Conservation (phyloP, 129 eudicot genomes). For the Lactuca saligna region DNA sequence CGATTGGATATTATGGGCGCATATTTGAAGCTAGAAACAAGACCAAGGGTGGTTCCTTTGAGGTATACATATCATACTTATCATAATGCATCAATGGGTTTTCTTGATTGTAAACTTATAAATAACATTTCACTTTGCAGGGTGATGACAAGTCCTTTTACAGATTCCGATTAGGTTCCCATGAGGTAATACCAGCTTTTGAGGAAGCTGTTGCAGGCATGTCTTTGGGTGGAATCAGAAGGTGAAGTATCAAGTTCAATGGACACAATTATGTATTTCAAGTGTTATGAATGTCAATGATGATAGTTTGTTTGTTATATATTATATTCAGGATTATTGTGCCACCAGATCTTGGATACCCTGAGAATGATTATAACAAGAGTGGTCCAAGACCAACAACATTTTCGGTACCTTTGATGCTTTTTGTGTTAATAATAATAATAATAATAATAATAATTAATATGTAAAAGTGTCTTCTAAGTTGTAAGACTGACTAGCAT, state of each 20-base stretch:
- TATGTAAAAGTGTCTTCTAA: not conserved
- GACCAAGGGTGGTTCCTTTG: slow-evolving; percentile 98
- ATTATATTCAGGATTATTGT: slow-evolving; percentile 75
- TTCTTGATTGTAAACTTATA: not conserved
- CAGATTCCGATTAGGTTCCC: slow-evolving; percentile 87
- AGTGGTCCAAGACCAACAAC: slow-evolving; percentile 97
- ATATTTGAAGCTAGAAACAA: slow-evolving; percentile 99
- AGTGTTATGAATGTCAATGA: not conserved
- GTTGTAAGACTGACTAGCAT: not conserved
- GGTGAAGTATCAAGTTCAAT: slow-evolving; percentile 40
- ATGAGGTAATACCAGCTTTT: slow-evolving; percentile 97
- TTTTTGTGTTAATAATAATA: not conserved
- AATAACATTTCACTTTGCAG: slow-evolving; percentile 39
- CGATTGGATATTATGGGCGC: slow-evolving; percentile 97
- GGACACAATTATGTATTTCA: not conserved
- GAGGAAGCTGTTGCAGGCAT: slow-evolving; percentile 98
- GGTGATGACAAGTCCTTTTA: slow-evolving; percentile 89
- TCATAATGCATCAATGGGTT: not conserved
- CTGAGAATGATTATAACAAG: slow-evolving; percentile 82
- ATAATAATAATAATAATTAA: not conserved
- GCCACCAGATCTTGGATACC: slow-evolving; percentile 97
- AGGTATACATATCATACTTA: slow-evolving; percentile 54
- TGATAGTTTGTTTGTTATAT: not conserved
- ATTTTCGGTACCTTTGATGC: slow-evolving; percentile 67
- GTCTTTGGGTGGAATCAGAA: slow-evolving; percentile 90